phyloP scores from a whole-genome alignment of 257 asterid species.

The Ilex aquifolium region DNA sequence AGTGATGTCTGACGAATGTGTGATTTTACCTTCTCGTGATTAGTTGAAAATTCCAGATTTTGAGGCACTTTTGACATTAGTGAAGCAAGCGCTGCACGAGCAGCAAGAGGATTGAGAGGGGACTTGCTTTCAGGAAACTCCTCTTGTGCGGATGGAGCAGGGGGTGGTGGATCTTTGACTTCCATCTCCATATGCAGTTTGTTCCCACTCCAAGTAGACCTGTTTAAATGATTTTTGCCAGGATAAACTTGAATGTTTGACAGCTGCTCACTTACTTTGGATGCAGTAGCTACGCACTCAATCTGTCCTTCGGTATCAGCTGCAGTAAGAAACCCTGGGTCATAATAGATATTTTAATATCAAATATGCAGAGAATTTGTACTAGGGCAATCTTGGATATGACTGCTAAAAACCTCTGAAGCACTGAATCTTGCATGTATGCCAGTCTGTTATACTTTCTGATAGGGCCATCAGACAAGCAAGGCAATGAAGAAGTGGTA shows the following conservation, averaged over 20 bases:
- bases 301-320: conserved; percentile 24
- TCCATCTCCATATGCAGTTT: conserved; percentile 10
- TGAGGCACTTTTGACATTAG: conserved; percentile 35
- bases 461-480: too few relatives aligned
- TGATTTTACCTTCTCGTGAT: conserved; percentile 8
- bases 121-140: conserved; percentile 22
- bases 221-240: conserved; percentile 7
- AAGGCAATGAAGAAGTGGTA: too few relatives aligned
- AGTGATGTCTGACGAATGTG: conserved; percentile 1
- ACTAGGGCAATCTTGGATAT: too few relatives aligned
- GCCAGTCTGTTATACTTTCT: too few relatives aligned
- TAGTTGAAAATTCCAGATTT: conserved; percentile 10
- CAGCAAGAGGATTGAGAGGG: conserved; percentile 51
- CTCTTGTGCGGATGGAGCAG: conserved; percentile 20
- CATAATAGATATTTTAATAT: too few relatives aligned
- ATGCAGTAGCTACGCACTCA: conserved; percentile 12
- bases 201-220: conserved; percentile 10
- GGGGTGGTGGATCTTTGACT: conserved; percentile 14
- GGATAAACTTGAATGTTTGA: conserved; percentile 12
- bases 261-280: conserved; percentile 4
- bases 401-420: too few relatives aligned
- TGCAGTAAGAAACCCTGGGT: conserved; percentile 22
- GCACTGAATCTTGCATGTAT: too few relatives aligned
- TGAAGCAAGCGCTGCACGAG: conserved; percentile 71
- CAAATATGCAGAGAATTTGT: too few relatives aligned